Conservation (phyloP, 768 basidiomycete genomes). For the Nidularia pulvinata region DNA sequence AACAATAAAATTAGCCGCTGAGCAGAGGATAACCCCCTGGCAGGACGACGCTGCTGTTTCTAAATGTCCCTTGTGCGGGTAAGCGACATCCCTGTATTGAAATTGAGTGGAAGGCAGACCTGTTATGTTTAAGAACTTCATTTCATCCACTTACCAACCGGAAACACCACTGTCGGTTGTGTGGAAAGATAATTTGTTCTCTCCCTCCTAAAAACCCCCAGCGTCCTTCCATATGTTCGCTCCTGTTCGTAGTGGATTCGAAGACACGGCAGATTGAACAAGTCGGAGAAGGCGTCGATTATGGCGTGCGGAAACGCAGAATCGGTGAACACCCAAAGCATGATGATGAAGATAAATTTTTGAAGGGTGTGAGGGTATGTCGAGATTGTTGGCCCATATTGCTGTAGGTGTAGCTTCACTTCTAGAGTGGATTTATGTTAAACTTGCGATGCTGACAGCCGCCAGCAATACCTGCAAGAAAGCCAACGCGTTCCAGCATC, state of each 20-base stretch:
- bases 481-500: constrained; percentile 56
- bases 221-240: constrained; percentile 69
- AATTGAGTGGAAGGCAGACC: not conserved
- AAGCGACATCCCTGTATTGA: constrained; percentile 17
- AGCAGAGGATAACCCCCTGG: constrained; percentile 96
- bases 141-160: constrained; percentile 92
- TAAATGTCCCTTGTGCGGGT: constrained; percentile 88
- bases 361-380: constrained; percentile 90
- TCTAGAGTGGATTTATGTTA: too few species aligned
- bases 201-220: constrained; percentile 76
- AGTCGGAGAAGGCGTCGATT: constrained; percentile 82
- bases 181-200: constrained; percentile 90
- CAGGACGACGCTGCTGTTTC: constrained; percentile 77
- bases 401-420: constrained; percentile 47
- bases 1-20: constrained; percentile 50
- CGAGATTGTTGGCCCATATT: constrained; percentile 79
- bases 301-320: constrained; percentile 65
- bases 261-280: constrained; percentile 79
- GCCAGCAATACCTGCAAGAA: constrained; percentile 79
- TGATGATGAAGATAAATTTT: constrained; percentile 77
- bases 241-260: constrained; percentile 85
- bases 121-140: constrained; percentile 39
- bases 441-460: constrained; percentile 38
- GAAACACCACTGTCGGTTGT: constrained; percentile 95
- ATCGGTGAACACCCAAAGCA: constrained; percentile 28